Evolutionary conservation across 2,329 filamentous ascomycete genomes (phyloP).

Genomic region (Trichoderma harzianum): DNA sequence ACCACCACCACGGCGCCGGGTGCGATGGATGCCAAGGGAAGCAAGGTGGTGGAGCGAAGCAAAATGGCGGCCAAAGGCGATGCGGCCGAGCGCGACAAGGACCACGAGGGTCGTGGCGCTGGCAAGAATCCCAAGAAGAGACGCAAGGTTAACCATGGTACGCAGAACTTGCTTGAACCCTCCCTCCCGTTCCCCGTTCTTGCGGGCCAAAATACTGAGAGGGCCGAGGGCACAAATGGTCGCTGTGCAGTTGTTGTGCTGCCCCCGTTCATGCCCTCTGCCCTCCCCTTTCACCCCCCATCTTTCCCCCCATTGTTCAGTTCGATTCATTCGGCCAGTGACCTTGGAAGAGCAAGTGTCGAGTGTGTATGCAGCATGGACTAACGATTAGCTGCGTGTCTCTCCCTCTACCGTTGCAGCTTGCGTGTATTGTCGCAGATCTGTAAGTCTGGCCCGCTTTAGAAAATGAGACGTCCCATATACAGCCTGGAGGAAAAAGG

Average conservation of each 20-base stretch:
- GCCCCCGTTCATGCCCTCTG: neutral
- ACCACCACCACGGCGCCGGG: conserved; percentile 18
- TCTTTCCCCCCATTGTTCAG: neutral
- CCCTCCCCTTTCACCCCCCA: neutral
- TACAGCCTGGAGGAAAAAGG: neutral
- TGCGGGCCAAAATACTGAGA: neutral
- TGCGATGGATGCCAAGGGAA: conserved; percentile 31
- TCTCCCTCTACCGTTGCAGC: conserved; percentile 44
- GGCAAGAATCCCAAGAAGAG: conserved; percentile 72
- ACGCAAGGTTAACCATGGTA: conserved; percentile 88
- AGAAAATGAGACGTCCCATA: neutral
- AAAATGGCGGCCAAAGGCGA: conserved; percentile 29
- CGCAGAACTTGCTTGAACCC: conserved; percentile 35
- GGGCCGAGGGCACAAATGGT: neutral
- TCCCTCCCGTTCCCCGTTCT: neutral
- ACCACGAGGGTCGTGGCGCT: conserved; percentile 23
- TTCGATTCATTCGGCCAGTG: neutral
- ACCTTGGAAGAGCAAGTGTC: neutral
- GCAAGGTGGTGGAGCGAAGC: conserved; percentile 27
- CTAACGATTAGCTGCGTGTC: conserved; percentile 33
- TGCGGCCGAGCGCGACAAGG: conserved; percentile 31
- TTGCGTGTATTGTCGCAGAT: conserved; percentile 85
- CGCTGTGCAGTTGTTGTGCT: neutral
- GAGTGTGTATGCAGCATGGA: conserved; percentile 20
- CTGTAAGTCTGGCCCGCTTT: conserved; percentile 60